These are phyloP conservation scores for Backusella westeae DNA, from an alignment of 192 early-diverging fungal species.

Conservation along the genomic window DNA sequence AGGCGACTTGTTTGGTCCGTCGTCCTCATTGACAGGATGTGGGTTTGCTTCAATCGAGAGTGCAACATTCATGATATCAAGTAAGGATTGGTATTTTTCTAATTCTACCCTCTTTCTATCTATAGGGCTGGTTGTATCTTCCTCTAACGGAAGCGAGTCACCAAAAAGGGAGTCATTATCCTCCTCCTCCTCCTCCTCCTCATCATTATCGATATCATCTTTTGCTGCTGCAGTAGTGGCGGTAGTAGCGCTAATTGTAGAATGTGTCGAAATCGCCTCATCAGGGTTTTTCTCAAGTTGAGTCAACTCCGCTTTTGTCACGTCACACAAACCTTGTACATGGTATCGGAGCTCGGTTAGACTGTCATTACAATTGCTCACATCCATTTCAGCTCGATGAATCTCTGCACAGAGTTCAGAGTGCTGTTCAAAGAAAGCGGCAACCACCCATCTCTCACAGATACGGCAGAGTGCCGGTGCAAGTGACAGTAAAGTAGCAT, in stretches of 20 bases:
- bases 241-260: neutral
- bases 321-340: conserved; percentile 29
- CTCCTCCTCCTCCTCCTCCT: neutral
- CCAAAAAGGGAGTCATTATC: conserved; percentile 2
- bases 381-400: conserved; percentile 76
- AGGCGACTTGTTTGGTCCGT: neutral
- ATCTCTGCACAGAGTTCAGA: conserved; percentile 65
- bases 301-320: neutral
- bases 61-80: conserved; percentile 45
- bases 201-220: neutral
- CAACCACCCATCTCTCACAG: conserved; percentile 72
- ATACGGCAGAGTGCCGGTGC: conserved; percentile 70
- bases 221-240: neutral
- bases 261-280: neutral
- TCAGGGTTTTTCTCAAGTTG: conserved; percentile 15
- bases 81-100: conserved; percentile 19
- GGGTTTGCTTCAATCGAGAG: conserved; percentile 46
- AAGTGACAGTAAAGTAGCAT: conserved; percentile 30
- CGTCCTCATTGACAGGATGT: conserved; percentile 25
- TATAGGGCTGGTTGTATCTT: neutral
- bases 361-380: conserved; percentile 71
- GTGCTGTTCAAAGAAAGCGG: conserved; percentile 74
- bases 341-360: conserved; percentile 57
- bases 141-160: conserved; percentile 4
- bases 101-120: conserved; percentile 1